These are phyloP conservation scores for Dicorynia guianensis DNA, from an alignment of 306 rosid species.

Conservation along the genomic window DNA sequence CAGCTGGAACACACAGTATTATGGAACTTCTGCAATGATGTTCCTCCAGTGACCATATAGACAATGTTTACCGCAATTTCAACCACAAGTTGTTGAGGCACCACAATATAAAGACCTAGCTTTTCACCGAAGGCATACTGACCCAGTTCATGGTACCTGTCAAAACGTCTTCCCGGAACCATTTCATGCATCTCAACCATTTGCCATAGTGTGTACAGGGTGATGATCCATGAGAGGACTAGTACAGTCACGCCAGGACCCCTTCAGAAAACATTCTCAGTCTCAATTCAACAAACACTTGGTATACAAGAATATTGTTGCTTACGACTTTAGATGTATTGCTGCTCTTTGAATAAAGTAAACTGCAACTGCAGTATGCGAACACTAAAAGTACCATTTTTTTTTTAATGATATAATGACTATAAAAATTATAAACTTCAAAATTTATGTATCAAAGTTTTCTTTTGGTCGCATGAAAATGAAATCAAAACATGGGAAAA, in stretches of 20 bases:
- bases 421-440: neutral
- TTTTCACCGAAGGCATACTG: slow-evolving; percentile 82
- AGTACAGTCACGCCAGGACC: slow-evolving; percentile 70
- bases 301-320: neutral
- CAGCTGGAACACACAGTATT: slow-evolving; percentile 46
- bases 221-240: slow-evolving; percentile 69
- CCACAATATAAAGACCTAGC: slow-evolving; percentile 78
- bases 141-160: slow-evolving; percentile 80
- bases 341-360: neutral
- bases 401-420: neutral
- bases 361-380: neutral
- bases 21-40: slow-evolving; percentile 68
- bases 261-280: slow-evolving; percentile 44
- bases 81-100: slow-evolving; percentile 75
- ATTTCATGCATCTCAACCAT: slow-evolving; percentile 91
- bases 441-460: no score
- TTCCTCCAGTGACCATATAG: slow-evolving; percentile 82
- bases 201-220: slow-evolving; percentile 78
- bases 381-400: neutral
- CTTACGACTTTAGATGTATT: neutral
- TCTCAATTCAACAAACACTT: neutral
- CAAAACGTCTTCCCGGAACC: slow-evolving; percentile 78
- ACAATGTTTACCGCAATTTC: slow-evolving; percentile 70
- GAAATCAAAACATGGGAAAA: neutral
- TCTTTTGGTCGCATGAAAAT: neutral